Base-by-base conservation (phyloP, 352 stramenopile genomes). In the Phytophthora agathidicida region DNA sequence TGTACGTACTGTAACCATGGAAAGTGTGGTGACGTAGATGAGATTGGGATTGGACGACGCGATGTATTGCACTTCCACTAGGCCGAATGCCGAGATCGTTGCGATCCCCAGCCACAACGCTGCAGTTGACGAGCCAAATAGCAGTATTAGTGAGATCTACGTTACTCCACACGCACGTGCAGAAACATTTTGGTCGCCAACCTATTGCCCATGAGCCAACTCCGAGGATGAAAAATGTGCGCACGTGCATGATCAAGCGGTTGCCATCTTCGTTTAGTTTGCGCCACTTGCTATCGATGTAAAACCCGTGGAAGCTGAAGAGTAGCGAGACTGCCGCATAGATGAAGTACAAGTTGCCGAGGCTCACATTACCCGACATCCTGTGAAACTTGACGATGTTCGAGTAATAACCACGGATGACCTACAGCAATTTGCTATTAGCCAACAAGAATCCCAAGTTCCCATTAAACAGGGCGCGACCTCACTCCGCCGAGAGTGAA, bases 301-400 rank as follows among this genome's bases (percentile, higher is more conserved):
- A 89, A 28, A 91, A 87, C 13, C 78, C 85, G 38, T 92, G 63
- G 23, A 89, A 53, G 39, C 75, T 80, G 39, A 88, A 88, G 0
- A 79, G 20, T 26, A 85, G 14, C 0, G 76, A 75, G 2, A 66
- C 54, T 20, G 51, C 65, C 9, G 68, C 77, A 39, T 92, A 88
- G 19, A 90, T 56, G 33, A 88, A 91, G 52, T 91, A 94, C 41
- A 94, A 55, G 46, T 88, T 73, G 6, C 56, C 58, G 16, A 91
- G 60, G 4, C 64, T 58, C 36, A 91, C 57, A 3, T 65, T 45
- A 0, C 75, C 38, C 1, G 39, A 63, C 10, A 65, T 42, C 27
- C 44, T 50, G 20, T 77, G 58, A 44, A 87, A 91, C 48, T 86
- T 79, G 46, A 67, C 54, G 19, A 80, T 73, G 16, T 75, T 74